Conservation (phyloP, 2,329 filamentous ascomycete genomes). For the Kalmusia sp. region DNA sequence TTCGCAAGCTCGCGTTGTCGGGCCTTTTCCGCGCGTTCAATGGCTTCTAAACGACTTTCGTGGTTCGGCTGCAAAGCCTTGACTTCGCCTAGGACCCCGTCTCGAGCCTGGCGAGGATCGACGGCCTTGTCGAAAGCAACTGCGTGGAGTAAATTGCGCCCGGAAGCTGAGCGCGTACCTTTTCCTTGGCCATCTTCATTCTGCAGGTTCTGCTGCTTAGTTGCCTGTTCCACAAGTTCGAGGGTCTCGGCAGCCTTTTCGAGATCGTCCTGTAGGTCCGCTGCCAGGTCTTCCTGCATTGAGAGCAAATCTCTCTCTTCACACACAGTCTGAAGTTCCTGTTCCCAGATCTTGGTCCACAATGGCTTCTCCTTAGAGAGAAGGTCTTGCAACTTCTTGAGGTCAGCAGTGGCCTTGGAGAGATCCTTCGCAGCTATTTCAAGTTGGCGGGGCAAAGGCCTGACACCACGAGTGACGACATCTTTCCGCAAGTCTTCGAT, state of each 20-base stretch:
- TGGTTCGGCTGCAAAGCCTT: slow-evolving; percentile 94
- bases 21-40: slow-evolving; percentile 93
- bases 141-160: slow-evolving; percentile 41
- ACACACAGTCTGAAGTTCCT: slow-evolving; percentile 93
- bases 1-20: slow-evolving; percentile 86
- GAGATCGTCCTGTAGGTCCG: slow-evolving; percentile 91
- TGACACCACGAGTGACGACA: slow-evolving; percentile 89
- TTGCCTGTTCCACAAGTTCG: slow-evolving; percentile 93
- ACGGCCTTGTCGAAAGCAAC: slow-evolving; percentile 55
- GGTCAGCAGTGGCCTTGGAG: slow-evolving; percentile 77
- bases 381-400: slow-evolving; percentile 94
- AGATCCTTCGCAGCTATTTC: slow-evolving; percentile 91
- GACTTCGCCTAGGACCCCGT: slow-evolving; percentile 90
- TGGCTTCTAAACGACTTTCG: slow-evolving; percentile 89
- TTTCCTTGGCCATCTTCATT: slow-evolving; percentile 62
- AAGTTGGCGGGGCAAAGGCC: slow-evolving; percentile 87
- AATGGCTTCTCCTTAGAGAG: slow-evolving; percentile 90
- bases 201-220: slow-evolving; percentile 91
- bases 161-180: slow-evolving; percentile 59
- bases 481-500: slow-evolving; percentile 98
- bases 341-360: slow-evolving; percentile 99
- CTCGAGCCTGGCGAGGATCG: slow-evolving; percentile 84
- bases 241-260: slow-evolving; percentile 96
- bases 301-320: slow-evolving; percentile 94
- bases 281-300: slow-evolving; percentile 92